Base-by-base conservation (phyloP, 1,284 basidiomycete genomes). In the Ceratobasidium sp. region DNA sequence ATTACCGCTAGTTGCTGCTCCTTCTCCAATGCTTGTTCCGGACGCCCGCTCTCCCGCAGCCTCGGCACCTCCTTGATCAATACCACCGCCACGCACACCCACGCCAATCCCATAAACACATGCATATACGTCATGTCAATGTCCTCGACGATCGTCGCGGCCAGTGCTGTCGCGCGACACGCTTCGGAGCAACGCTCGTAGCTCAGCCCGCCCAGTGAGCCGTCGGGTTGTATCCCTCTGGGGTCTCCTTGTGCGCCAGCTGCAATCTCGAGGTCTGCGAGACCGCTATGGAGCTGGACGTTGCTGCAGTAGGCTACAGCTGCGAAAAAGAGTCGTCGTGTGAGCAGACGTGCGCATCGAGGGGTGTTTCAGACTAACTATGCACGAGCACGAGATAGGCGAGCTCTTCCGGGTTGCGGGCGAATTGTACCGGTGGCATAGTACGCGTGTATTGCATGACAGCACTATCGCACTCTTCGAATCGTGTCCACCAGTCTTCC, bases 61-160 rank as follows among this genome's bases (percentile, higher is more conserved):
- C 59, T 74, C 20, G 59, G 46, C 3, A 64, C 46, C 10, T 74
- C 59, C 18, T 38, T 62, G 2, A 23, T 41, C 8, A 74, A 23
- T 16, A 74, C 59, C 30, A 50, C 59, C 12, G 71, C 27, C 18
- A 54, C 71, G 23, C 71, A 62, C 10, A 54, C 44, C 71, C 57
- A 74, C 10, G 59, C n/a, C 41, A 74, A 14, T 4, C 71, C 71
- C 3, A 48, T 64, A 38, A 74, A 74, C 46, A 74, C 35, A 20
- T 46, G 23, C 71, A 74, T 74, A 54, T 74, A 64, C n/a, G n/a
- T 46, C 44, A 74, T 30, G 46, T 74, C 59, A 12, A 62, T 62
- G 18, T 64, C 50, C n/a, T 1, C 41, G 27, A 74, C 30, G 50
- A 64, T 20, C 30, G 41, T 30, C 20, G 71, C 60, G 4, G 60